Percentiles rank a stretch among this genome's conserved stretches.
These are phyloP conservation scores for Leccinum pachyderme DNA, from an alignment of 1,284 basidiomycete genomes.

Conservation along the genomic window DNA sequence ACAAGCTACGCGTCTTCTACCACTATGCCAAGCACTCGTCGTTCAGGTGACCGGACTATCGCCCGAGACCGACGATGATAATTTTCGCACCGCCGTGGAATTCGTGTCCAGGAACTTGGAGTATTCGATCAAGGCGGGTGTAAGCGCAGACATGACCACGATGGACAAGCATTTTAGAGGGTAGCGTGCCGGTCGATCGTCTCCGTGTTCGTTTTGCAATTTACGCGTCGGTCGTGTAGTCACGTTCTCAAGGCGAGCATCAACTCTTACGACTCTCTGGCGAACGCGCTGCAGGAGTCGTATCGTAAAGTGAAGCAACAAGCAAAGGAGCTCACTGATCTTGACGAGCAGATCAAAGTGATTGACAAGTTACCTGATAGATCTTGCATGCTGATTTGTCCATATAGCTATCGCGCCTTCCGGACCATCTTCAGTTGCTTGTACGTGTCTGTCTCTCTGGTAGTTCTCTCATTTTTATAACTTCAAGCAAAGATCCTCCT, in stretches of 20 bases:
- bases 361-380: neutral
- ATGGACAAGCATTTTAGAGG: conserved; percentile 58
- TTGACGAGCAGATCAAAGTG: conserved; percentile 67
- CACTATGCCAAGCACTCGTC: conserved; percentile 55
- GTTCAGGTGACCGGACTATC: conserved; percentile 46
- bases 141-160: conserved; percentile 51
- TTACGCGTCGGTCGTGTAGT: conserved; percentile 35
- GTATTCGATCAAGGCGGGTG: conserved; percentile 50
- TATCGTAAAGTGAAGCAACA: conserved; percentile 50
- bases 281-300: conserved; percentile 53
- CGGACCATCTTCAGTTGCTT: conserved; percentile 68
- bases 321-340: conserved; percentile 48
- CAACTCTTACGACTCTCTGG: conserved; percentile 56
- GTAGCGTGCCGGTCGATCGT: conserved; percentile 35
- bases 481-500: conserved; percentile 46
- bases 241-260: conserved; percentile 68
- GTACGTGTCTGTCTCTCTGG: conserved; percentile 39
- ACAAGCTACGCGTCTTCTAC: conserved; percentile 49
- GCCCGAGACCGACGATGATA: conserved; percentile 40
- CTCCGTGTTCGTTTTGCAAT: conserved; percentile 5
- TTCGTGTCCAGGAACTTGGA: conserved; percentile 50
- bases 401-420: conserved; percentile 52
- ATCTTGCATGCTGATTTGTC: conserved; percentile 7
- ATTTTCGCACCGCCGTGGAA: conserved; percentile 51
- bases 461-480: conserved; percentile 6